Evolutionary conservation across 441 rosid species (phyloP), one percentile per base, ranked within the genome.

Genomic region (Arabidopsis hybrid): DNA sequence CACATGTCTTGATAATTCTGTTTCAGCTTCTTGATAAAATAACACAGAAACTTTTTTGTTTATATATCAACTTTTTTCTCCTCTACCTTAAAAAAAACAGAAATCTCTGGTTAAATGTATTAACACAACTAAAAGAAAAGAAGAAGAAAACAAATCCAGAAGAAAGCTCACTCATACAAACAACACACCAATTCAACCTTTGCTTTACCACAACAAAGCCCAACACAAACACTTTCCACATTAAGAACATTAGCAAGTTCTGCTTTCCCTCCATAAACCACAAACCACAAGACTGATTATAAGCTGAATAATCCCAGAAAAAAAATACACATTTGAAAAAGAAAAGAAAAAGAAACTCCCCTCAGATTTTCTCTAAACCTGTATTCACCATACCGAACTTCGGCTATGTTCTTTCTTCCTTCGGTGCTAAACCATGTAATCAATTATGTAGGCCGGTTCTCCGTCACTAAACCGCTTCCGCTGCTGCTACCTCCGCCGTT

Each of bases 401-500:
- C 18, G 18, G 29, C 35, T 71, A 6, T 42, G 67, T 46, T 70
- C 40, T 63, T 47, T 66, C 63, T 60, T 67, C 42, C 12, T 66
- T 71, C 52, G 38, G 4, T 49, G 63, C 64, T 43, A 72, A 72
- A 78, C 61, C 69, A 49, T 47, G 73, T 77, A 31, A 60, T 53
- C 8, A 31, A 62, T 78, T 85, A 91, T 60, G 84, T 59, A 35
- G 68, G 77, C 38, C 73, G 81, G 77, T 70, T 83, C 80, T 86
- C 90, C 18, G 76, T 68, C 53, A 82, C 76, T 86, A 88, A 75
- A 67, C 75, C 75, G n/a, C 47, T 67, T 82, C 77, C 86, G 75
- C 90, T 83, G 49, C 89, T 80, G 81, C 91, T 85, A 71, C 87
- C 91, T 71, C 87, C 91, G 31, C 77, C 83, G 3, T 69, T 82